Evolutionary conservation across 2,329 filamentous ascomycete species (phyloP).

Genomic region (Nakataea oryzae): DNA sequence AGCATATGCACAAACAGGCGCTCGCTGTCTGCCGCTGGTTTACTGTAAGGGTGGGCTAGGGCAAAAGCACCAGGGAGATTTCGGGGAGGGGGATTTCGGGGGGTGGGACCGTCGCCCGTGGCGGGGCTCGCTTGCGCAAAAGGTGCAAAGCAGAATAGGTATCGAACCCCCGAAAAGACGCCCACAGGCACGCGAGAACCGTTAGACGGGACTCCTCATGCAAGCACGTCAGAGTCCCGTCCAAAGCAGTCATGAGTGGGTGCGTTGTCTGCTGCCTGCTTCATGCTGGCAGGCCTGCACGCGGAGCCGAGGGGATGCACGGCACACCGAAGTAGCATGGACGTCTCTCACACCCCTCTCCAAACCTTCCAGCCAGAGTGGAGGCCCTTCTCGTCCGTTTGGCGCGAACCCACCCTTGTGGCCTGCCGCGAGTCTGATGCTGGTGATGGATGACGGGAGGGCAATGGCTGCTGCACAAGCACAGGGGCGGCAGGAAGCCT

Average conservation of each 20-base stretch:
- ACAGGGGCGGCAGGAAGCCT: too few relatives aligned
- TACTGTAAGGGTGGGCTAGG: background rate
- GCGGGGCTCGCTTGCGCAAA: background rate
- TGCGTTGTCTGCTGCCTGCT: background rate
- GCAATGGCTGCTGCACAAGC: background rate
- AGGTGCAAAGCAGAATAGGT: too few relatives aligned
- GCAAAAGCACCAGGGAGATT: background rate
- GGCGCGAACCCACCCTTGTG: too few relatives aligned
- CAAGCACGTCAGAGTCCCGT: background rate
- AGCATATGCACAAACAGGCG: background rate
- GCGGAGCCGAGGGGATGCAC: background rate
- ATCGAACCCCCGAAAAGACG: background rate
- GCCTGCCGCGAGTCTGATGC: background rate
- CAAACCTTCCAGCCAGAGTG: background rate
- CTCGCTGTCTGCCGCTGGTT: background rate
- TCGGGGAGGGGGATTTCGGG: background rate
- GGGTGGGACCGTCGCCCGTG: background rate
- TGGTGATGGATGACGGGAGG: background rate
- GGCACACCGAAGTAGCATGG: background rate
- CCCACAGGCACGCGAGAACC: background rate
- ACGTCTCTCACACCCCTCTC: background rate
- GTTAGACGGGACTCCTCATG: background rate
- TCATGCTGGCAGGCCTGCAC: background rate
- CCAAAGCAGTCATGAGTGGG: background rate
- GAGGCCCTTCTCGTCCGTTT: background rate